Base-by-base conservation (phyloP, 148 eudicot genomes). In the Gaultheria prostrata region DNA sequence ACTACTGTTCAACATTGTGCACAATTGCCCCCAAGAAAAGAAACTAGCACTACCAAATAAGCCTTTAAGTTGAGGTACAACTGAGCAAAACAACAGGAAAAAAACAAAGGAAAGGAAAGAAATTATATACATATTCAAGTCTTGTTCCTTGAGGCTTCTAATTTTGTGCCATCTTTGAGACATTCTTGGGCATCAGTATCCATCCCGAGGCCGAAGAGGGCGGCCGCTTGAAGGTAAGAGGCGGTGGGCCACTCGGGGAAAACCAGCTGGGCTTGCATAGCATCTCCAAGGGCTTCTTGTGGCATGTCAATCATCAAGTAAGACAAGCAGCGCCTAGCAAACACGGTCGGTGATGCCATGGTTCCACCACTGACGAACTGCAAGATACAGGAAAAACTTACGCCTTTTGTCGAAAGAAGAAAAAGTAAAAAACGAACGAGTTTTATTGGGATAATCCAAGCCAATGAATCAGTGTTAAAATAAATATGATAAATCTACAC, bases 251-350 rank as follows among this genome's bases (percentile, higher is more conserved):
- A 92, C 35, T 87, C 90, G 0, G 94, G 92, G 49, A 90, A 85
- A 65, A 90, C 84, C 30, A 82, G 91, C 49, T 89, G 91, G 11
- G 94, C 93, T 76, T 92, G 91, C 92, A 92, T 88, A 12, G 94
- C 94, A 86, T 92, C 94, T 28, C 88, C 91, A 1, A 90, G 88
- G 49, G 94, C 94, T 86, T 92, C 93, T 84, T 92, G 91, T 15
- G 91, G 82, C 94, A 87, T 89, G 45, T 88, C 91, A 77, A 43
- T 83, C 94, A 92, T 92, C 89, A 92, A 77, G 81, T 84, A 92
- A 71, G 86, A 75, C 78, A 92, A 84, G 84, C 94, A 90, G 35
- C 94, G 89, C 26, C 94, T 83, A 26, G 91, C 92, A 69, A 85
- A 90, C 39, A 92, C 90, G 1, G 92, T 92, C 6, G 94, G 94